phyloP scores from a whole-genome alignment of 2,329 filamentous ascomycete species.

The Tolypocladium ovalisporum region DNA sequence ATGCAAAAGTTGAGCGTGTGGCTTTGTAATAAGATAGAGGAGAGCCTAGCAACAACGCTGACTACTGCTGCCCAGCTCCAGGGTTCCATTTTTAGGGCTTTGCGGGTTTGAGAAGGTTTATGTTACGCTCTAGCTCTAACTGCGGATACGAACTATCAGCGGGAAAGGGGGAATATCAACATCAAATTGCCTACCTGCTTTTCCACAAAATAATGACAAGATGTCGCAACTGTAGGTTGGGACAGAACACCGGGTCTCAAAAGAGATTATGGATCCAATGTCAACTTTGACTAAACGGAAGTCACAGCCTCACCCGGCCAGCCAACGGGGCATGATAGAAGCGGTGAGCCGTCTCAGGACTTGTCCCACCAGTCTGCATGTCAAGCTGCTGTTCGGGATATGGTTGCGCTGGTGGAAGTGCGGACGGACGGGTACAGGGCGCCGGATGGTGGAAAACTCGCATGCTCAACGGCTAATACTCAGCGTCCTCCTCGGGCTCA shows the following conservation, averaged over 20 bases:
- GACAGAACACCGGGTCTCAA: not conserved
- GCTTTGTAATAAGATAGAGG: not conserved
- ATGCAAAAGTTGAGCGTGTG: not conserved
- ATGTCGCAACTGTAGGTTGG: not conserved
- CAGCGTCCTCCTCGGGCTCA: conserved; percentile 51
- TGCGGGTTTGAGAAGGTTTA: not conserved
- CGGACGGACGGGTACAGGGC: too few species aligned
- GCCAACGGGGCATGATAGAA: not conserved
- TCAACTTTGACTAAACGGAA: conserved; percentile 6
- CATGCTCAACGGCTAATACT: conserved; percentile 58
- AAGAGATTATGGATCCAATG: conserved; percentile 4
- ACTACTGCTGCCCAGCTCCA: not conserved
- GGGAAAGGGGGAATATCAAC: conserved; percentile 14
- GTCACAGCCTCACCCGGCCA: conserved; percentile 5
- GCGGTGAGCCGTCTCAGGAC: not conserved
- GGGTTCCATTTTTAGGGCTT: too few species aligned
- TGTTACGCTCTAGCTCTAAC: not conserved
- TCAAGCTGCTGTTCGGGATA: not conserved
- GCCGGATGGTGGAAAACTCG: not conserved
- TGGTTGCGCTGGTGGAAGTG: not conserved
- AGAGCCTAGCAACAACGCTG: not conserved
- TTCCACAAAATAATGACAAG: not conserved
- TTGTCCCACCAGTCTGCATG: not conserved
- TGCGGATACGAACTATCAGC: not conserved
- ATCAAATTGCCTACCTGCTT: conserved; percentile 20